Evolutionary conservation across 164 flowering plant genomes (phyloP).

Genomic region (Protea cynaroides): DNA sequence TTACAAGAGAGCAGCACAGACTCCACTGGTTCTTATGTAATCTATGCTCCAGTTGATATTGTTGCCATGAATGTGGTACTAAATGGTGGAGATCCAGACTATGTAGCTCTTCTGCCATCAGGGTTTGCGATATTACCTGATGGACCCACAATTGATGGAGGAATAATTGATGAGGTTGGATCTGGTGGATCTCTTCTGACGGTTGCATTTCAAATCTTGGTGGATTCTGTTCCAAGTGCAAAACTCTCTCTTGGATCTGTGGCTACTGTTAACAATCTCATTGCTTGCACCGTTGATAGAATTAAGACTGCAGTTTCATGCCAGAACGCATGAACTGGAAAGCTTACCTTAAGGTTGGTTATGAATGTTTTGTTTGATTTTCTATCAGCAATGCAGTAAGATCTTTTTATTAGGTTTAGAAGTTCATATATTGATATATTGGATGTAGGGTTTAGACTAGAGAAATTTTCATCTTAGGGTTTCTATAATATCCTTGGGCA

Average conservation of each 20-base stretch:
- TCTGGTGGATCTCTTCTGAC: constrained; percentile 75
- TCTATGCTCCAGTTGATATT: constrained; percentile 87
- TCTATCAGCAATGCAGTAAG: too few species aligned
- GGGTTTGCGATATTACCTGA: constrained; percentile 94
- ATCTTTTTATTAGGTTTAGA: too few species aligned
- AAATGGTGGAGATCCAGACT: constrained; percentile 86
- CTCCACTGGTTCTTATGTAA: constrained; percentile 68
- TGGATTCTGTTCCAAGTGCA: constrained; percentile 81
- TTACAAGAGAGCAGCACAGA: constrained; percentile 90
- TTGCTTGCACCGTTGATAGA: constrained; percentile 78
- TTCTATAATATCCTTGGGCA: too few species aligned
- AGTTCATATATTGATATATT: too few species aligned
- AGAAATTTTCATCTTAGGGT: too few species aligned
- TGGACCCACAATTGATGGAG: constrained; percentile 29
- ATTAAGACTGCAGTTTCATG: constrained; percentile 63
- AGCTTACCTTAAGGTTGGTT: constrained; percentile 8
- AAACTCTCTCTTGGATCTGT: constrained; percentile 81
- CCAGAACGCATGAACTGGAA: constrained; percentile 30
- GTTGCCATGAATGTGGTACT: constrained; percentile 82
- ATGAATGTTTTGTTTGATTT: background rate
- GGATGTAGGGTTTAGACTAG: too few species aligned
- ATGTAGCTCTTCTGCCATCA: constrained; percentile 89
- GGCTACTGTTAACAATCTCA: constrained; percentile 79
- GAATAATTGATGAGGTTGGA: constrained; percentile 35
- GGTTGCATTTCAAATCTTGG: constrained; percentile 83